Percentiles rank a stretch among this genome's conserved stretches.
Evolutionary conservation across 495 filamentous ascomycete species (phyloP).

Genomic region (Peziza echinospora): DNA sequence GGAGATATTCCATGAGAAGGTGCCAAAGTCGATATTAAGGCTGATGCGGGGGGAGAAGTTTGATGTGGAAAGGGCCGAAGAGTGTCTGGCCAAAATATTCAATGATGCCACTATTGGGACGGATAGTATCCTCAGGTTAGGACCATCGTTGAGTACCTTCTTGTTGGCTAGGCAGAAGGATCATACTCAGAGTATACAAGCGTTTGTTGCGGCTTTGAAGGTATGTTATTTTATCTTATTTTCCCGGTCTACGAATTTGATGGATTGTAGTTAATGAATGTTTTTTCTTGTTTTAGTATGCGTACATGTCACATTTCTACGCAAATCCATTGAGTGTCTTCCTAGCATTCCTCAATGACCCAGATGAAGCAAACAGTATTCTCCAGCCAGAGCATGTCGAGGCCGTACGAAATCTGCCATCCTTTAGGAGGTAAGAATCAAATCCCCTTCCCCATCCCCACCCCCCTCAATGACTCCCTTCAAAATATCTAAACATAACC

Average conservation of each 20-base stretch:
- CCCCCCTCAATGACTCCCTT: constrained; percentile 5
- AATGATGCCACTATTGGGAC: constrained; percentile 37
- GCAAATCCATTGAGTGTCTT: constrained; percentile 68
- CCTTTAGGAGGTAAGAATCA: constrained; percentile 40
- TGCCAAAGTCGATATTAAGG: constrained; percentile 52
- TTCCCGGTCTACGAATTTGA: background rate
- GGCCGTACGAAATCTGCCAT: constrained; percentile 54
- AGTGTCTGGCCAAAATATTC: constrained; percentile 60
- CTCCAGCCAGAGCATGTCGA: constrained; percentile 42
- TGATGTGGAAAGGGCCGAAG: constrained; percentile 54
- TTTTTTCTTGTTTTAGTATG: too few relatives aligned
- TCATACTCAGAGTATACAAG: constrained; percentile 67
- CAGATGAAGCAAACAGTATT: constrained; percentile 20
- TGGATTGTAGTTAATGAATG: constrained; percentile 5
- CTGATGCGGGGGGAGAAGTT: constrained; percentile 59
- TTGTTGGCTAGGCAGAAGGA: constrained; percentile 62
- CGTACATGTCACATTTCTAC: constrained; percentile 91
- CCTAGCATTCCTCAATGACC: constrained; percentile 22
- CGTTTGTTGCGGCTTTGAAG: constrained; percentile 61
- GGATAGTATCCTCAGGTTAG: constrained; percentile 39
- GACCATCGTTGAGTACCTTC: constrained; percentile 36
- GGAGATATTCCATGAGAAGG: constrained; percentile 65
- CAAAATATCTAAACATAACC: constrained; percentile 28
- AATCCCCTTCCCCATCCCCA: background rate
- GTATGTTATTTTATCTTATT: too few relatives aligned